A percentile compares a stretch with the other conserved stretches of the same genome.
Conservation (phyloP, 495 filamentous ascomycete genomes). For the Aspergillus cavernicola region DNA sequence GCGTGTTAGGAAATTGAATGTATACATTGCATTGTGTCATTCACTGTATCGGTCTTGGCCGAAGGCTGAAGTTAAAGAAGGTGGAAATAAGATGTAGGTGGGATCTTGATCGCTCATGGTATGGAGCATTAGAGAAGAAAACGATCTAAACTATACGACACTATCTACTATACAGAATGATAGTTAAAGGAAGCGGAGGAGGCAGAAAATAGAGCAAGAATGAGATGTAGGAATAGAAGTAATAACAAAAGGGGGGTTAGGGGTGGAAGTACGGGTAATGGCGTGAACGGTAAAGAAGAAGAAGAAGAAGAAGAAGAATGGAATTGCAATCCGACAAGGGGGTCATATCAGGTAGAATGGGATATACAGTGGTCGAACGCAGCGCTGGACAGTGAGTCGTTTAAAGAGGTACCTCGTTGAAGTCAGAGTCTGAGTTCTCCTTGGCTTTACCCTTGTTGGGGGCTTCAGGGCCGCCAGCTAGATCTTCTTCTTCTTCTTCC, state of each 20-base stretch:
- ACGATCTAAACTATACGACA: conserved; percentile 6
- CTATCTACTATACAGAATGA: conserved; percentile 11
- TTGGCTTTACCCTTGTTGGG: conserved; percentile 30
- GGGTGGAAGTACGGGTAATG: too few relatives aligned
- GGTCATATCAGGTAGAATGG: conserved; percentile 3
- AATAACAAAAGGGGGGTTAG: too few relatives aligned
- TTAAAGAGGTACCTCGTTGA: conserved; percentile 42
- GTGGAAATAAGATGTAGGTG: too few relatives aligned
- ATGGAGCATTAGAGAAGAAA: not conserved
- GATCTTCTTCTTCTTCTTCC: too few relatives aligned
- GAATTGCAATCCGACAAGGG: not conserved
- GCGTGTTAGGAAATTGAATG: too few relatives aligned
- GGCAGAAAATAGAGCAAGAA: not conserved
- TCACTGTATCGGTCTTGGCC: too few relatives aligned
- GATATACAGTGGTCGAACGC: conserved; percentile 6
- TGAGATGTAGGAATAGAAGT: not conserved
- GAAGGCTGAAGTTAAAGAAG: too few relatives aligned
- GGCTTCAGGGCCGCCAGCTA: conserved; percentile 1
- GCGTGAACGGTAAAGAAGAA: conserved; percentile 3
- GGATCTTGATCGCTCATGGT: not conserved
- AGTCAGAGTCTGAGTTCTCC: conserved; percentile 32
- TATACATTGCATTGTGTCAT: too few relatives aligned
- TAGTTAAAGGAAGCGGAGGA: not conserved
- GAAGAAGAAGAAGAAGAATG: not conserved
- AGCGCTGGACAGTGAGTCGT: conserved; percentile 8